Evolutionary conservation across 805 yeast species (phyloP), one percentile per base, ranked within the genome.

Genomic region (Nakazawaea peltata): DNA sequence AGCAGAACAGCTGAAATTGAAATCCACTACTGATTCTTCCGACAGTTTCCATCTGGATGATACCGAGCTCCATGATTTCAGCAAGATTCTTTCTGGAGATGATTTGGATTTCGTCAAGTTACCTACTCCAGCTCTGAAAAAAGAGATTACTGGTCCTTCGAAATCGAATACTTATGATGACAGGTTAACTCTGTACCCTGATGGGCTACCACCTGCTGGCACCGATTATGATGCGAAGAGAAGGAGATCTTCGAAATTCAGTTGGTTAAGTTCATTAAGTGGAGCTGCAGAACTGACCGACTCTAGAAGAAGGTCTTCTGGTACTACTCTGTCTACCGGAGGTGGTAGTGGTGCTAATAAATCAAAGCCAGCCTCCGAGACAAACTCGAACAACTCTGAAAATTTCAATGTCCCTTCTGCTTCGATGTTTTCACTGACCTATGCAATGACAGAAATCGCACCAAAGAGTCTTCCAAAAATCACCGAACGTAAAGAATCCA

Each of bases 11-110:
- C 27, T 18, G 24, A 28, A 26, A 30, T 18, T 23, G 25, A 21
- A 28, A 17, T 31, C 28, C 22, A 32, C 27, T 23, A 32, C 33
- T 21, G 15, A 32, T 10, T 26, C 38, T 14, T 19, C 31, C 3
- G 21, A 19, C 13, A 16, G 12, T 3, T 14, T 28, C 9, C 26
- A 26, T 3, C 33, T 30, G 4, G 25, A 28, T 35, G 30, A 41
- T 42, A 38, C 29, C 21, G 33, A 67, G 57, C n/a, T n/a, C n/a
- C 50, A 34, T 26, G 69, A 64, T 45, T 63, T 54, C 45, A 63
- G 68, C 19, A 57, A 55, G 41, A 42, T 64, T 19, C 44, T 65
- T 19, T 43, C 46, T 13, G 57, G 52, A 19, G 15, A 36, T 30
- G 41, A 39, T 30, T 24, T 37, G 24, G 36, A 33, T 22, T 37